Percentiles rank a stretch among this genome's conserved stretches.
phyloP scores from a whole-genome alignment of 305 asterid species.

The Fraxinus dipetala region DNA sequence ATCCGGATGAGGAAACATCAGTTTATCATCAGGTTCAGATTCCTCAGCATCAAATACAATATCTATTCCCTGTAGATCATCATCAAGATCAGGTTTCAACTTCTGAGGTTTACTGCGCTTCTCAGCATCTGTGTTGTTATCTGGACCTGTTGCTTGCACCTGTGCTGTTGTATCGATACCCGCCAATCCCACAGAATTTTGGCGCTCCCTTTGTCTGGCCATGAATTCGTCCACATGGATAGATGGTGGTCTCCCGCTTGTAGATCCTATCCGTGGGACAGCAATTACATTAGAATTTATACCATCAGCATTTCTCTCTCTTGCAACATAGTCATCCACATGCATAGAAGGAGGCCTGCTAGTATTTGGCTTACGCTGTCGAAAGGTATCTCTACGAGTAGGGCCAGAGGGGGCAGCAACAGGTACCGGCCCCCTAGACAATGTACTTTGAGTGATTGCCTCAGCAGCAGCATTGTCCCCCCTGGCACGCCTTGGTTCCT shows the following conservation, averaged over 20 bases:
- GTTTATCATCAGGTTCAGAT: constrained; percentile 78
- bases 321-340: constrained; percentile 95
- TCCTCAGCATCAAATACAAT: constrained; percentile 90
- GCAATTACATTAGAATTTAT: constrained; percentile 77
- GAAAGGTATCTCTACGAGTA: constrained; percentile 83
- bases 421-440: constrained; percentile 67
- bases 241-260: constrained; percentile 92
- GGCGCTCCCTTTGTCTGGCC: constrained; percentile 97
- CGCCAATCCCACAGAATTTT: constrained; percentile 40
- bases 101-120: constrained; percentile 52
- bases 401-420: constrained; percentile 63
- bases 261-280: constrained; percentile 65
- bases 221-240: constrained; percentile 93
- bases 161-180: constrained; percentile 46
- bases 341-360: constrained; percentile 99
- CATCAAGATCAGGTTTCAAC: constrained; percentile 72
- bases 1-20: constrained; percentile 80
- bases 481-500: constrained; percentile 72
- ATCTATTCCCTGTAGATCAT: constrained; percentile 86
- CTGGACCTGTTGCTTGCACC: constrained; percentile 45
- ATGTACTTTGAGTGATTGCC: constrained; percentile 50
- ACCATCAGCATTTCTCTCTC: constrained; percentile 88
- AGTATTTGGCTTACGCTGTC: constrained; percentile 97
- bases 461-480: constrained; percentile 61
- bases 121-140: constrained; percentile 46